These are phyloP conservation scores for Protomyces inouyei DNA, from an alignment of 1,139 yeast species.

Conservation along the genomic window DNA sequence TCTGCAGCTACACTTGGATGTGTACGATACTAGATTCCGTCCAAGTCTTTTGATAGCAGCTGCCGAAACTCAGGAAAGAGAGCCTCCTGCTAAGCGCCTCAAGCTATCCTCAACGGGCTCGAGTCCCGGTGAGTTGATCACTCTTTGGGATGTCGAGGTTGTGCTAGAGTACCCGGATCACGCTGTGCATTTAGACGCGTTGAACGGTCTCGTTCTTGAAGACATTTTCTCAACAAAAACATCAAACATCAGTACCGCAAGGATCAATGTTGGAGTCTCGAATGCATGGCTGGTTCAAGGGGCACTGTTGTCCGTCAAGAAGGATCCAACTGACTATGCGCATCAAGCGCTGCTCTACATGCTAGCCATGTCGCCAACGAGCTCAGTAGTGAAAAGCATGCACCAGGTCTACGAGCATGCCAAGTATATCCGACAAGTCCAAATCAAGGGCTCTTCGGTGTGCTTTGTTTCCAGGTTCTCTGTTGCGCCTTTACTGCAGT, in stretches of 20 bases:
- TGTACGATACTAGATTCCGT: too few species aligned
- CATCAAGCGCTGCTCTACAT: background rate
- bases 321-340: background rate
- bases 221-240: background rate
- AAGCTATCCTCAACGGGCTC: background rate
- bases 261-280: background rate
- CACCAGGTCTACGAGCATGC: background rate
- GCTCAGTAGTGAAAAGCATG: background rate
- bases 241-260: background rate
- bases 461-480: background rate
- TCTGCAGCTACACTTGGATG: too few species aligned
- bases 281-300: too few species aligned
- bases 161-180: background rate
- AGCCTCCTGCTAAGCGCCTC: background rate
- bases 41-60: too few species aligned
- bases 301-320: background rate
- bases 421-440: background rate
- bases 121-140: background rate
- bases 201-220: background rate
- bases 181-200: background rate
- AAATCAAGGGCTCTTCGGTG: background rate
- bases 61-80: too few species aligned
- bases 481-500: background rate
- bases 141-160: background rate
- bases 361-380: background rate